phyloP scores from a whole-genome alignment of 2,329 filamentous ascomycete genomes.

The Exophiala sideris region DNA sequence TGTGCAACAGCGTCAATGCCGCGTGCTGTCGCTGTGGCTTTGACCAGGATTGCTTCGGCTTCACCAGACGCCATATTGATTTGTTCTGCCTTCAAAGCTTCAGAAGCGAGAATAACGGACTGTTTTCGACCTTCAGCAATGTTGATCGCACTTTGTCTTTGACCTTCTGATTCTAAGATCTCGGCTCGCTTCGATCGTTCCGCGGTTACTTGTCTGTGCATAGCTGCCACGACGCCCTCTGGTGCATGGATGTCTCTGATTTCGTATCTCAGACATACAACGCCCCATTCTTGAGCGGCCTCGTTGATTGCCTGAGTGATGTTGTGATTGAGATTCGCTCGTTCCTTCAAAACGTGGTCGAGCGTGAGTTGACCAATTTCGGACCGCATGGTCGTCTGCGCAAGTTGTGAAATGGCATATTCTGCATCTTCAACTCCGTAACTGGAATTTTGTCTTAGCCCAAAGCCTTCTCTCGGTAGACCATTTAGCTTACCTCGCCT shows the following conservation, averaged over 20 bases:
- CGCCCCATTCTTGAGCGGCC: constrained; percentile 93
- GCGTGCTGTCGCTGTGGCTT: constrained; percentile 77
- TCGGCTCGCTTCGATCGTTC: constrained; percentile 97
- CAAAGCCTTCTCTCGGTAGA: constrained; percentile 4
- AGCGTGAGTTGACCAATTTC: constrained; percentile 96
- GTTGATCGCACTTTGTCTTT: constrained; percentile 96
- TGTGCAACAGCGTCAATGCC: constrained; percentile 84
- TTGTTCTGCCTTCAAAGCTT: constrained; percentile 82
- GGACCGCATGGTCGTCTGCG: constrained; percentile 97
- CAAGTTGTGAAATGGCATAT: constrained; percentile 96
- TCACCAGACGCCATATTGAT: constrained; percentile 93
- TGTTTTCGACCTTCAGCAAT: constrained; percentile 98
- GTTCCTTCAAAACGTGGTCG: constrained; percentile 96
- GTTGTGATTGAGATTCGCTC: constrained; percentile 91
- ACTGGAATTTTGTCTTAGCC: constrained; percentile 45
- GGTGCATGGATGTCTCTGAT: constrained; percentile 98
- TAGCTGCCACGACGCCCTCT: constrained; percentile 87
- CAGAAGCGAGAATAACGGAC: constrained; percentile 90
- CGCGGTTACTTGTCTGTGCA: constrained; percentile 97
- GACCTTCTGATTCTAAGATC: constrained; percentile 94
- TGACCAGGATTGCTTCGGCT: constrained; percentile 85
- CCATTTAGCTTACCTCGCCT: constrained; percentile 67
- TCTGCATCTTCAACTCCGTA: constrained; percentile 98
- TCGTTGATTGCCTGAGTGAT: constrained; percentile 99
- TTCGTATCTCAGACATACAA: constrained; percentile 93